Evolutionary conservation across 371 early-diverging fungal genomes (phyloP), one percentile per base, ranked within the genome.

Genomic region (Zychaea mexicana): DNA sequence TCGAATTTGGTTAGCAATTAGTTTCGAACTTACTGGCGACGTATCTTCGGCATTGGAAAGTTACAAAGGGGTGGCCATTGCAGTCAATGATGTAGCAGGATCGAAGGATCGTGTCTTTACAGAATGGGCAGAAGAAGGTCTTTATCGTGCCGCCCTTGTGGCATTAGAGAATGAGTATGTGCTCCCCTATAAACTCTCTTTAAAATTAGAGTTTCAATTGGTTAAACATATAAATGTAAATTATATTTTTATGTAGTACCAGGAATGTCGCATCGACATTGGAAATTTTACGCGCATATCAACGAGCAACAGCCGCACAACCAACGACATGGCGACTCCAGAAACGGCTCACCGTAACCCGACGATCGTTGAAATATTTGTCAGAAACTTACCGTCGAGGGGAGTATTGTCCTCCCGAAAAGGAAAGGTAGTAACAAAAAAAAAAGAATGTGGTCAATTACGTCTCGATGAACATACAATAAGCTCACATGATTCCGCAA

Each of bases 121-220:
- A 15, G 81, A 86, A 52, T 91, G 92, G 91, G 70, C 85, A 9
- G 91, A 92, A 60, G 84, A 86, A 56, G 88, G 89, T 8, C 73
- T 92, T 54, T 92, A 91, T 64, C 82, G 90, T 33, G 85, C 82
- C 0, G 71, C 85, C 1, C 66, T 90, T 49, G 57, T 89, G 36
- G 78, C 85, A 38, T 61, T 88, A 62, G 70, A 78, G 32, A 67
- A 79, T 26, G 72, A 77, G 86, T 85, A 85, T 72, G 68, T 57
- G 27, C 2, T 8, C 12, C 21, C 5, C 8, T 22, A 33, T 31
- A 47, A n/a, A 15, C n/a, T n/a, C n/a, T n/a, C n/a, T n/a, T n/a
- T n/a, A n/a, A n/a, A n/a, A n/a, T n/a, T n/a, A n/a, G n/a, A n/a
- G n/a, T n/a, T n/a, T n/a, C n/a, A n/a, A n/a, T 36, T 36, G 36